Evolutionary conservation across 345 rosid genomes (phyloP).

Genomic region (Rubroshorea leprosula): DNA sequence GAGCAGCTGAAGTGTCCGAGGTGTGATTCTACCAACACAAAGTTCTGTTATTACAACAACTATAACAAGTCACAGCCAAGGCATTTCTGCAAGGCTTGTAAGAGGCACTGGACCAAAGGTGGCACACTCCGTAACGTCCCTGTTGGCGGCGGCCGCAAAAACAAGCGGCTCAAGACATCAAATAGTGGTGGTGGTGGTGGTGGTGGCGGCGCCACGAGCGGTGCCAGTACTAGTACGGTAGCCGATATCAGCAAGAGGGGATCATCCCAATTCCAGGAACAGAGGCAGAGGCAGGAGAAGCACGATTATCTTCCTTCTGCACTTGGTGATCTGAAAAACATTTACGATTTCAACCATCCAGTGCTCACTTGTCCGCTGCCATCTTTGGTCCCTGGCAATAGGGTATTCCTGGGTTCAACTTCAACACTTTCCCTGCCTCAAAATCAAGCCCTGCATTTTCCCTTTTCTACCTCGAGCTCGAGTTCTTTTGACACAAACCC

Average conservation of each 20-base stretch:
- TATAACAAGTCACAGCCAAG: conserved; percentile 88
- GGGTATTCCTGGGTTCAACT: conserved; percentile 15
- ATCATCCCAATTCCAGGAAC: conserved; percentile 6
- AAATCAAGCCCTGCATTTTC: conserved; percentile 22
- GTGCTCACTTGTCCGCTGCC: background rate
- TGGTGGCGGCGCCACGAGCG: background rate
- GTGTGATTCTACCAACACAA: conserved; percentile 83
- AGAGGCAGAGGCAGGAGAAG: conserved; percentile 20
- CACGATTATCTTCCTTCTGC: conserved; percentile 10
- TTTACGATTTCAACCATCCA: background rate
- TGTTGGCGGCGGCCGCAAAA: conserved; percentile 82
- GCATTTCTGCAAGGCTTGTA: conserved; percentile 84
- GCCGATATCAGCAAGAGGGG: no score
- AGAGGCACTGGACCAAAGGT: conserved; percentile 95
- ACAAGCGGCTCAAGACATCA: conserved; percentile 46
- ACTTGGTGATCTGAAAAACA: conserved; percentile 24
- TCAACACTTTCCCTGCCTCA: conserved; percentile 18
- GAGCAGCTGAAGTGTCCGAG: conserved; percentile 82
- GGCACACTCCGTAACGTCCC: conserved; percentile 88
- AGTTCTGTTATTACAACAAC: conserved; percentile 92
- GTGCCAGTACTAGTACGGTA: conserved; percentile 5
- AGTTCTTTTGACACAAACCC: conserved; percentile 24
- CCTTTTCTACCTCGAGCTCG: conserved; percentile 20
- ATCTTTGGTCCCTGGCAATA: background rate
- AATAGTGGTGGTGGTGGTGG: background rate